Evolutionary conservation across 2,329 filamentous ascomycete species (phyloP).

Genomic region (Sordariomycetes sp.): DNA sequence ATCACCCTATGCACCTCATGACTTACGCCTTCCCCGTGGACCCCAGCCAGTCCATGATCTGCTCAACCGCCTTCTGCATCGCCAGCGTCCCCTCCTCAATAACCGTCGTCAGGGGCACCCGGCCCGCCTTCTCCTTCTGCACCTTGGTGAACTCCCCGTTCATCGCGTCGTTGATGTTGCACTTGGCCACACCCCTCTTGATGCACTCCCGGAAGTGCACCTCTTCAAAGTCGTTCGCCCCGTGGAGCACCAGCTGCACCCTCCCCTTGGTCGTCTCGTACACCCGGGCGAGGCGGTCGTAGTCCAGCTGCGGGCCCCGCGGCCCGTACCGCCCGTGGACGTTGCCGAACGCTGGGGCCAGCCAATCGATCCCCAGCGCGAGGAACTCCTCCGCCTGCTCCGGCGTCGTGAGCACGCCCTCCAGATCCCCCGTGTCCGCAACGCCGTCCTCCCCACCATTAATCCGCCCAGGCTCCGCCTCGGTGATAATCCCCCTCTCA

Average conservation of each 20-base stretch:
- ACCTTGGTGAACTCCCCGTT: constrained; percentile 33
- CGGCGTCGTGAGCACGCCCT: constrained; percentile 49
- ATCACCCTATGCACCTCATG: neutral
- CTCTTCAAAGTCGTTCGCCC: constrained; percentile 42
- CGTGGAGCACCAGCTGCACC: constrained; percentile 38
- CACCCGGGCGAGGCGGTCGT: constrained; percentile 32
- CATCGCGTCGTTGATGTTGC: constrained; percentile 47
- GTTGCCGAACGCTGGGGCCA: constrained; percentile 68
- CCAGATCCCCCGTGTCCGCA: constrained; percentile 39
- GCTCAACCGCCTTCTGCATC: constrained; percentile 28
- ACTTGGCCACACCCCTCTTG: constrained; percentile 28
- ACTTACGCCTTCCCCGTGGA: constrained; percentile 28
- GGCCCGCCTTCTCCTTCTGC: constrained; percentile 11
- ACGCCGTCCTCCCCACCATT: constrained; percentile 61
- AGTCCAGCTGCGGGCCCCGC: constrained; percentile 52
- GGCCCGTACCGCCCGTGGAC: constrained; percentile 65
- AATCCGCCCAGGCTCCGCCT: constrained; percentile 60
- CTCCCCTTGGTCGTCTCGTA: constrained; percentile 19
- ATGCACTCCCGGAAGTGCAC: constrained; percentile 42
- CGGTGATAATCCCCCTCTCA: constrained; percentile 51
- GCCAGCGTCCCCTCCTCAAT: constrained; percentile 34
- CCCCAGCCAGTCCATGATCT: constrained; percentile 35
- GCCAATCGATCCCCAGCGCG: constrained; percentile 59
- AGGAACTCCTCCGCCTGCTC: constrained; percentile 58
- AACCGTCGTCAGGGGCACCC: constrained; percentile 20